Base-by-base conservation (phyloP, 345 rosid species). In the Arabidopsis arenosa region DNA sequence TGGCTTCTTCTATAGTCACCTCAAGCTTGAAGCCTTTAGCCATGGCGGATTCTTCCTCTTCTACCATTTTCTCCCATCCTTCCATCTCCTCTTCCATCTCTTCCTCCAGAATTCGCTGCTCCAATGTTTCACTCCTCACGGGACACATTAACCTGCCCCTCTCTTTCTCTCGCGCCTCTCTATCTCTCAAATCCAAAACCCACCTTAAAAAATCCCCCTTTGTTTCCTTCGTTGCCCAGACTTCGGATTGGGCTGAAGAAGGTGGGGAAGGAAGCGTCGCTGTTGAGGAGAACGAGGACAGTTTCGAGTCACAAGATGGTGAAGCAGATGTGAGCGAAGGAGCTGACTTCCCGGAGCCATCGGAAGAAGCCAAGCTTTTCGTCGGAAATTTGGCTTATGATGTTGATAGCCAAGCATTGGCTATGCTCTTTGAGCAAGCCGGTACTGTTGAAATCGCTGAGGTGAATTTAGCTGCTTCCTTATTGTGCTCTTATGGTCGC, bases 361-460 rank as follows among this genome's bases (percentile, higher is more conserved):
- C 95, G 33, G 98, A 90, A 77, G 93, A 89, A 23, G 95, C 96
- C 3, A 94, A 92, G 80, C 75, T 94, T 26, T 94, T 88, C 73
- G 97, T 94, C 3, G 98, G 96, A 43, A 91, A 91, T 52, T 85
- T 94, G 82, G 81, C 97, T 6, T 90, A 70, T 70, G 96, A 92
- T 62, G 85, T 94, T 51, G 95, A 90, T 57, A 94, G 97, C 40
- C 83, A 89, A 81, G 85, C 80, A 56, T 75, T 94, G 80, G 97
- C 98, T 63, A 81, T 82, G 95, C 82, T 91, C 66, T 92, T 94
- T 78, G 90, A 94, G 80, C 80, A 86, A 77, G 89, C 95, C 68
- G 98, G 98, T 41, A 88, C 89, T 52, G 98, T 94, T 66, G 98
- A 94, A 76, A 84, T 92, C 83, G 87, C 98, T 8, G 97, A 91